A percentile compares a stretch with the other conserved stretches of the same genome.
phyloP scores from a whole-genome alignment of 2,329 filamentous ascomycete genomes.

The Diaporthe aspalathi region DNA sequence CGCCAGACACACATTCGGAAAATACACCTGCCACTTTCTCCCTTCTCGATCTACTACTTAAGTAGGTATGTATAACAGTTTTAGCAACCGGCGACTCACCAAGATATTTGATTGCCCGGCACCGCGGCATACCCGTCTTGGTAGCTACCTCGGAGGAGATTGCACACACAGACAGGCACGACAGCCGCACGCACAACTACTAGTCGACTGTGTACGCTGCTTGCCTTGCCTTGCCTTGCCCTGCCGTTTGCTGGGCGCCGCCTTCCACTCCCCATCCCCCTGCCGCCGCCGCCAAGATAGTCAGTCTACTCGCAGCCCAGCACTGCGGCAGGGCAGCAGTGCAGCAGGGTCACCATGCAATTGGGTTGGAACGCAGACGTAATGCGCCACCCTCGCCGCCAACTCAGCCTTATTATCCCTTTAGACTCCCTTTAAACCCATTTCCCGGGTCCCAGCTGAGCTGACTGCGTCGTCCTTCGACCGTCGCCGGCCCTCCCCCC shows the following conservation, averaged over 20 bases:
- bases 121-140: too few species aligned
- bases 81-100: not conserved
- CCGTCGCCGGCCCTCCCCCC: not conserved
- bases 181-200: not conserved
- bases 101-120: too few species aligned
- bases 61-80: too few species aligned
- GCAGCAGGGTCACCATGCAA: conserved; percentile 2
- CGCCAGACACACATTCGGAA: not conserved
- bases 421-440: not conserved
- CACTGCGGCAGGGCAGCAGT: too few species aligned
- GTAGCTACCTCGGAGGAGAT: not conserved
- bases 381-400: conserved; percentile 29
- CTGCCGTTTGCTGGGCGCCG: not conserved
- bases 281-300: not conserved
- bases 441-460: not conserved
- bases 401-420: conserved; percentile 21
- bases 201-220: too few species aligned
- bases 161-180: not conserved
- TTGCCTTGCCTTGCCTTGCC: not conserved
- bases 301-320: conserved; percentile 1
- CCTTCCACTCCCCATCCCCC: conserved; percentile 15
- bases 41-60: not conserved
- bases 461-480: conserved; percentile 17
- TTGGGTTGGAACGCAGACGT: conserved; percentile 19
- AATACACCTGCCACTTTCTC: not conserved